Conservation (phyloP, 2,329 filamentous ascomycete species). For the Botrytis paeoniae region DNA sequence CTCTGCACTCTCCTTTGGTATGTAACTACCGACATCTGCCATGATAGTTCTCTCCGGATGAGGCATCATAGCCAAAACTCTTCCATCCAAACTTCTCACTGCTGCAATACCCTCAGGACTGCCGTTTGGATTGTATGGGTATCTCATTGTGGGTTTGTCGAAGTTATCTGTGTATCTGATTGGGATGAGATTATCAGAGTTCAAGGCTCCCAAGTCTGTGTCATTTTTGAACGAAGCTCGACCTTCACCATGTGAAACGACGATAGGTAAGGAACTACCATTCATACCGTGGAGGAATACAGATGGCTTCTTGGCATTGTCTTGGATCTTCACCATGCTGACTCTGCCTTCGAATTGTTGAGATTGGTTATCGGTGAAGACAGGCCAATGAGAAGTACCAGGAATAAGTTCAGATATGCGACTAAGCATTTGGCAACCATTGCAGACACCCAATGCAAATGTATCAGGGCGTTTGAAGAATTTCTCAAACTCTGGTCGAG, state of each 20-base stretch:
- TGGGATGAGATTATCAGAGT: slow-evolving; percentile 66
- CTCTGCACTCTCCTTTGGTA: slow-evolving; percentile 52
- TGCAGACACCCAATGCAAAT: slow-evolving; percentile 92
- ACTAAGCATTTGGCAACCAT: slow-evolving; percentile 93
- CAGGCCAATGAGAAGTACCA: slow-evolving; percentile 79
- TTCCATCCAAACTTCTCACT: slow-evolving; percentile 61
- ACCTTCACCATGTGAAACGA: slow-evolving; percentile 88
- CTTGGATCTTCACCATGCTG: slow-evolving; percentile 77
- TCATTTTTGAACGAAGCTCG: slow-evolving; percentile 67
- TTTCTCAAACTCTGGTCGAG: slow-evolving; percentile 70
- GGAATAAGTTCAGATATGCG: slow-evolving; percentile 81
- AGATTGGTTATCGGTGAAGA: slow-evolving; percentile 78
- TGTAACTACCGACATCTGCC: slow-evolving; percentile 63
- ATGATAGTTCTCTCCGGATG: slow-evolving; percentile 70
- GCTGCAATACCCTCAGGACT: slow-evolving; percentile 67
- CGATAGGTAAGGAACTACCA: slow-evolving; percentile 77
- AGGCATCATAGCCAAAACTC: slow-evolving; percentile 71
- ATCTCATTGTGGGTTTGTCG: slow-evolving; percentile 70
- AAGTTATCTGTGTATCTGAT: slow-evolving; percentile 85
- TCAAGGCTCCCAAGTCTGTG: slow-evolving; percentile 52
- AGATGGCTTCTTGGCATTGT: slow-evolving; percentile 58
- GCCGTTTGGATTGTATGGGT: slow-evolving; percentile 83
- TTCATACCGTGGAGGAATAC: slow-evolving; percentile 91
- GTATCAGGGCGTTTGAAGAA: slow-evolving; percentile 91
- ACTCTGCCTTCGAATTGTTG: slow-evolving; percentile 89